A percentile compares a stretch with the other conserved stretches of the same genome.
Conservation (phyloP, 345 rosid genomes). For the Eucalyptus fibrosa region DNA sequence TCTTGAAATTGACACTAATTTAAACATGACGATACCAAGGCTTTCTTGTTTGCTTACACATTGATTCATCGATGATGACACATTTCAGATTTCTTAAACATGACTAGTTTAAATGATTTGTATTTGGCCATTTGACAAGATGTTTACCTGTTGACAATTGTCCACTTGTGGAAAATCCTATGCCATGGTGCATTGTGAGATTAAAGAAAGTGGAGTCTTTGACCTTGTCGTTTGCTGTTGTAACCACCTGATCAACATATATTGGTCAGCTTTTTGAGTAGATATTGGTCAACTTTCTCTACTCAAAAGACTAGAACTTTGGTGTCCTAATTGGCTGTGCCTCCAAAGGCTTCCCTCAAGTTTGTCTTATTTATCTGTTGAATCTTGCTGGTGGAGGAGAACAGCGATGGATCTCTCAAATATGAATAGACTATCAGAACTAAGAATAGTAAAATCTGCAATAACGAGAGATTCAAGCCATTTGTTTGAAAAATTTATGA, state of each 20-base stretch:
- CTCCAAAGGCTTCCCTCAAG: not conserved
- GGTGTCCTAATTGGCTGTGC: not conserved
- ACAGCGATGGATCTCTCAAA: not conserved
- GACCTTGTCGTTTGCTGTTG: not conserved
- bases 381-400: not conserved
- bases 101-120: not conserved
- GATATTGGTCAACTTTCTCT: not conserved
- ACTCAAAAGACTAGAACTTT: not conserved
- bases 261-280: not conserved
- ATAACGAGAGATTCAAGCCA: not conserved
- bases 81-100: not conserved
- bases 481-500: not conserved
- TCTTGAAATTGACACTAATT: not conserved
- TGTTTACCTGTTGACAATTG: not conserved
- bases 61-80: not conserved
- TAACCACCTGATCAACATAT: not conserved
- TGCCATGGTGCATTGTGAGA: not conserved
- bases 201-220: not conserved
- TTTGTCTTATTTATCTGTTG: not conserved
- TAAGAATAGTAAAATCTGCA: not conserved
- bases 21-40: not conserved
- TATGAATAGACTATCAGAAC: not conserved
- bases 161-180: not conserved
- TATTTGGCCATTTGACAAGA: not conserved
- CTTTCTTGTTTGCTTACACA: not conserved